Percentiles rank a stretch among this genome's conserved stretches.
phyloP scores from a whole-genome alignment of 1,139 yeast species.

The Wickerhamomyces sp. region DNA sequence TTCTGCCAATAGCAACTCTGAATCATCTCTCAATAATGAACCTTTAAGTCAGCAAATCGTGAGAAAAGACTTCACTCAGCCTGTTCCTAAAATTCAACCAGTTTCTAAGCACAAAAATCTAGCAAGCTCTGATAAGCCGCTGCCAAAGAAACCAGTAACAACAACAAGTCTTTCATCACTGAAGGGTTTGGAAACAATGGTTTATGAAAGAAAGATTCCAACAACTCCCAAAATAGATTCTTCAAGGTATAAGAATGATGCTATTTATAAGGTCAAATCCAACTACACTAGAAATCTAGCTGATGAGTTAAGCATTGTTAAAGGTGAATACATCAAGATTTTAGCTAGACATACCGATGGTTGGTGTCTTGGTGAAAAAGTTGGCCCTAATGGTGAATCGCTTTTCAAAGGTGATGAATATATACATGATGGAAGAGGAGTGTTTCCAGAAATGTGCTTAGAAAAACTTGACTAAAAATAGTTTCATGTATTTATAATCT shows the following conservation, averaged over 20 bases:
- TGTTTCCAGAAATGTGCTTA: slow-evolving; percentile 33
- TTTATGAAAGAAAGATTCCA: slow-evolving; percentile 16
- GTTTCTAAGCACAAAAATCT: slow-evolving; percentile 6
- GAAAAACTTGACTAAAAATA: background rate
- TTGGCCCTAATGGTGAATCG: slow-evolving; percentile 20
- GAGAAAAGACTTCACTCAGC: slow-evolving; percentile 8
- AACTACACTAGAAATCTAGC: slow-evolving; percentile 28
- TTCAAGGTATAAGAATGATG: slow-evolving; percentile 8
- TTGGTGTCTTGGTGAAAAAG: slow-evolving; percentile 38
- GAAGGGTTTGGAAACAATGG: slow-evolving; percentile 17
- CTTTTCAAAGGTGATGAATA: slow-evolving; percentile 19
- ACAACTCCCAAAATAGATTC: slow-evolving; percentile 17
- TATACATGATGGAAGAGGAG: slow-evolving; percentile 33
- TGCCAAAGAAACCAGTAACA: slow-evolving; percentile 7
- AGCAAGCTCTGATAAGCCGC: slow-evolving; percentile 8
- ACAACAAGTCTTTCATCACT: slow-evolving; percentile 4
- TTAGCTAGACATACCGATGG: slow-evolving; percentile 38
- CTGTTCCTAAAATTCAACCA: slow-evolving; percentile 14
- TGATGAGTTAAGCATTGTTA: slow-evolving; percentile 30
- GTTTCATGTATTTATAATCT: background rate
- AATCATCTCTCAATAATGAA: slow-evolving; percentile 2
- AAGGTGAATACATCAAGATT: slow-evolving; percentile 30
- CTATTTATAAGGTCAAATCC: slow-evolving; percentile 21
- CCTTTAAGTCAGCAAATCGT: slow-evolving; percentile 13
- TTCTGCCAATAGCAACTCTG: background rate